phyloP scores from a whole-genome alignment of 768 basidiomycete species.

The Boletus insuetus region DNA sequence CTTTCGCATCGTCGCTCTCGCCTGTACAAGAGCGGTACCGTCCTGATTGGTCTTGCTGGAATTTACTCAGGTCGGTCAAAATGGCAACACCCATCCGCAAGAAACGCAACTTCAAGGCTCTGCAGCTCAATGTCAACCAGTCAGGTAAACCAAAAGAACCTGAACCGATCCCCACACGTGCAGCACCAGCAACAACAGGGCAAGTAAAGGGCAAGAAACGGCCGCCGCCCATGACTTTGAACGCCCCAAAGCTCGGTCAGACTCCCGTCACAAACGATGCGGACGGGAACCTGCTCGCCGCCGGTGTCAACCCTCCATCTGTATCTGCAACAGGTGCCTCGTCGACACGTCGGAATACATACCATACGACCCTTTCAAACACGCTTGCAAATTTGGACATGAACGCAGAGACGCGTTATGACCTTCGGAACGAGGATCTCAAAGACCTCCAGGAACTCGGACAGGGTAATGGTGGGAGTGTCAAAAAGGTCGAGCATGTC shows the following conservation, averaged over 20 bases:
- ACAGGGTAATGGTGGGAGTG: slow-evolving; percentile 95
- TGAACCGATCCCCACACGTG: slow-evolving; percentile 46
- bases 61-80: neutral
- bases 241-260: slow-evolving; percentile 61
- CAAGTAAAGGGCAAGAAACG: slow-evolving; percentile 59
- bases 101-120: slow-evolving; percentile 89
- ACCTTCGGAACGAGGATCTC: slow-evolving; percentile 86
- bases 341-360: slow-evolving; percentile 61
- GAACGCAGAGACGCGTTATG: slow-evolving; percentile 80
- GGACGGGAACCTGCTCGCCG: slow-evolving; percentile 48
- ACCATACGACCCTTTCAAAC: slow-evolving; percentile 76
- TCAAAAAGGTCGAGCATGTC: slow-evolving; percentile 91
- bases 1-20: slow-evolving; percentile 11
- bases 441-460: slow-evolving; percentile 90
- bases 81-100: slow-evolving; percentile 72
- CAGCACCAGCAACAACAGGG: slow-evolving; percentile 38
- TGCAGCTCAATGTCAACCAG: slow-evolving; percentile 64
- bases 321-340: slow-evolving; percentile 51
- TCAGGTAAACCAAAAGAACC: slow-evolving; percentile 39
- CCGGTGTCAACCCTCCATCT: slow-evolving; percentile 46
- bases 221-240: slow-evolving; percentile 81
- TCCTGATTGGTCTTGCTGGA: slow-evolving; percentile 5
- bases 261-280: slow-evolving; percentile 25
- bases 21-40: neutral
- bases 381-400: slow-evolving; percentile 86